Conservation (phyloP, 768 basidiomycete genomes). For the Leccinum imitatum region DNA sequence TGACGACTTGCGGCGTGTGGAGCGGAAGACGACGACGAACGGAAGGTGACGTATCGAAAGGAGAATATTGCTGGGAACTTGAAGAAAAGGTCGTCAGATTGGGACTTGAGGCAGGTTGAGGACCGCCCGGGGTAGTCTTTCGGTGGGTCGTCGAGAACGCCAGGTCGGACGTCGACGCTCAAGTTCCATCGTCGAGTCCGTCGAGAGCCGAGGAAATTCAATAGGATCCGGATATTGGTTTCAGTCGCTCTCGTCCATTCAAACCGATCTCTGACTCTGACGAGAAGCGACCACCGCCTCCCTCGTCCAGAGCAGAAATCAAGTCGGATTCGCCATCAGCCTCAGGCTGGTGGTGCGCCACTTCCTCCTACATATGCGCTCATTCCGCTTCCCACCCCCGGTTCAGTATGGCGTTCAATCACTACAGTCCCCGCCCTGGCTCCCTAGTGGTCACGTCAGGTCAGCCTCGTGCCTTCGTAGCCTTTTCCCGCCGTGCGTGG, state of each 20-base stretch:
- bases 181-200: background rate
- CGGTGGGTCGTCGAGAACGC: slow-evolving; percentile 1
- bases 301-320: slow-evolving; percentile 3
- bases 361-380: slow-evolving; percentile 6
- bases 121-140: too few species aligned
- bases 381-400: slow-evolving; percentile 13
- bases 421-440: slow-evolving; percentile 16
- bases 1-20: too few species aligned
- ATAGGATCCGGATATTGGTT: slow-evolving; percentile 19
- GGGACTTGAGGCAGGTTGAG: too few species aligned
- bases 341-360: slow-evolving; percentile 8
- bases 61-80: too few species aligned
- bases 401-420: slow-evolving; percentile 8
- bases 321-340: slow-evolving; percentile 10
- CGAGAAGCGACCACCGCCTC: slow-evolving; percentile 1
- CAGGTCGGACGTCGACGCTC: background rate
- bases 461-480: slow-evolving; percentile 7
- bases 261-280: background rate
- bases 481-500: background rate
- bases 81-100: too few species aligned
- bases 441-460: slow-evolving; percentile 10
- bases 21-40: too few species aligned
- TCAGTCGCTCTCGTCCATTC: background rate
- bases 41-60: too few species aligned
- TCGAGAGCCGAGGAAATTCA: background rate